phyloP scores from a whole-genome alignment of 139 green algal species.

The Volvox reticuliferus region DNA sequence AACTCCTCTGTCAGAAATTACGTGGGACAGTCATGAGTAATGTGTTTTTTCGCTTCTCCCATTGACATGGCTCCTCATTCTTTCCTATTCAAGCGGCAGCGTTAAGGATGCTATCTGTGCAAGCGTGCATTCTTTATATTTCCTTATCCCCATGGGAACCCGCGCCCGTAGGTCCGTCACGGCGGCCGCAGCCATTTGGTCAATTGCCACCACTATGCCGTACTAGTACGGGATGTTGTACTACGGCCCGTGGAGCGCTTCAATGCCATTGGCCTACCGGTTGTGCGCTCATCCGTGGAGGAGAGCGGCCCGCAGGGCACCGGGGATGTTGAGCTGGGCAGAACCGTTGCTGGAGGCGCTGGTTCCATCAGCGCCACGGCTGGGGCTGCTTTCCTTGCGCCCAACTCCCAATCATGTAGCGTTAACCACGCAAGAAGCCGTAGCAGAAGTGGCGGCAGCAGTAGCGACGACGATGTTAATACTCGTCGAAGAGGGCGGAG shows the following conservation, averaged over 20 bases:
- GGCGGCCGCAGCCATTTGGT: slow-evolving; percentile 34
- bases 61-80: too few relatives aligned
- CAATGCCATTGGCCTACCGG: slow-evolving; percentile 12
- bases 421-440: neutral
- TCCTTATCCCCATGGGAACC: too few relatives aligned
- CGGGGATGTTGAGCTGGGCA: neutral
- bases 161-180: slow-evolving; percentile 10
- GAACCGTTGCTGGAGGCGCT: too few relatives aligned
- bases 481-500: neutral
- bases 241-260: slow-evolving; percentile 34
- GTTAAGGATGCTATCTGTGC: too few relatives aligned
- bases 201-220: slow-evolving; percentile 38
- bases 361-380: too few relatives aligned
- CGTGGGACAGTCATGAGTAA: too few relatives aligned
- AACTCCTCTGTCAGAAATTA: too few relatives aligned
- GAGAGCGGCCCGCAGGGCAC: neutral
- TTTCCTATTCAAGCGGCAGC: too few relatives aligned
- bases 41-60: too few relatives aligned
- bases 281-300: neutral
- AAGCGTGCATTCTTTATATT: too few relatives aligned
- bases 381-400: too few relatives aligned
- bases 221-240: slow-evolving; percentile 37
- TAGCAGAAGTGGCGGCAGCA: neutral
- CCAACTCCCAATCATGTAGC: too few relatives aligned
- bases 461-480: neutral